Base-by-base conservation (phyloP, 768 basidiomycete genomes). In the Leccinum olivaceopallidum region DNA sequence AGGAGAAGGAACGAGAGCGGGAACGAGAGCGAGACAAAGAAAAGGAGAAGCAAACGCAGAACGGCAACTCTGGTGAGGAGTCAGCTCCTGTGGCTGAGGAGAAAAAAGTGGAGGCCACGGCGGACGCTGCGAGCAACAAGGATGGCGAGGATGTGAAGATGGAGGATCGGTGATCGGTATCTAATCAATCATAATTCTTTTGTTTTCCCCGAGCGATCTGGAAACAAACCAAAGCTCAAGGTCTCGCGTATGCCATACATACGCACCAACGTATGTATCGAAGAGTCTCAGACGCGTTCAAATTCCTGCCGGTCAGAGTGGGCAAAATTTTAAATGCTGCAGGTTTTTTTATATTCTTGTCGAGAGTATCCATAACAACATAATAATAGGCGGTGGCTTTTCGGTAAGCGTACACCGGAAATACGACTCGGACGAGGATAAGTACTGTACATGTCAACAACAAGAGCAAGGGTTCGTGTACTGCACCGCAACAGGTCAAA, bases 81-180 rank as follows among this genome's bases (percentile, higher is more conserved):
- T 78, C 71, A 64, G 72, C 71, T 50, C 66, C 70, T 65, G 66
- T 62, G 56, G 54, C 22, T 14, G 70, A 74, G 65, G 73, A 69
- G 5, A 69, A 67, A 14, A 67, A 63, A 48, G 57, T 71, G 53
- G 67, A 68, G 16, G 66, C 57, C 10, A 63, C 59, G 51, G 56
- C 63, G 54, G 71, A 69, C 61, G 56, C 61, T 6, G 63, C 60
- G 30, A 66, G 66, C 60, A 63, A 66, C 44, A 28, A 59, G 51
- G 80, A 78, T 60, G 68, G 65, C 12, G 80, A 80, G 53, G 77
- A 85, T 66, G 77, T 80, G 39, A 81, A 78, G 71, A 85, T 83
- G 83, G 81, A 80, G 59, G 76, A 77, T 13, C 72, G 73, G 60
- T 75, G 44, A 67, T 24, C 42, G 7, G 44, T 12, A 6, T 47